phyloP scores from a whole-genome alignment of 73 alveolate genomes.

The Paramecium sexaurelia region DNA sequence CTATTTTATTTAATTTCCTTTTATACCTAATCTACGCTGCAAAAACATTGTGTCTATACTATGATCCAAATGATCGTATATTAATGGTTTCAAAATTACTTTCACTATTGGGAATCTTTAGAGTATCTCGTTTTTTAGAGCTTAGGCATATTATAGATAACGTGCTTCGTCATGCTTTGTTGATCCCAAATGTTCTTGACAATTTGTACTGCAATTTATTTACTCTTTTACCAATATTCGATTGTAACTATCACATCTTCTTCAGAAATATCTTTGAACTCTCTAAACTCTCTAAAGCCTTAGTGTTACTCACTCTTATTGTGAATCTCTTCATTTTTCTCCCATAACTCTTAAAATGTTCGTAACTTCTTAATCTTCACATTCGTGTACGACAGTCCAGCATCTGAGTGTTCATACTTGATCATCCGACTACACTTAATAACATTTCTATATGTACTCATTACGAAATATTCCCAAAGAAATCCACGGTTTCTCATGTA shows the following conservation, averaged over 20 bases:
- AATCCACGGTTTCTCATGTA: conserved; percentile 58
- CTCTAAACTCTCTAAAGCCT: conserved; percentile 67
- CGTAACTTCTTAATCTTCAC: conserved; percentile 59
- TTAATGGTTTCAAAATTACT: conserved; percentile 71
- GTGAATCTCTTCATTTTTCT: conserved; percentile 42
- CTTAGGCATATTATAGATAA: conserved; percentile 62
- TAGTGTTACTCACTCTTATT: not conserved
- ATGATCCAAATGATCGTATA: conserved; percentile 65
- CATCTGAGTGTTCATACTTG: conserved; percentile 49
- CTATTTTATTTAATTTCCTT: not conserved
- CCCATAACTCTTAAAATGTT: conserved; percentile 54
- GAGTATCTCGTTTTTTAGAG: conserved; percentile 61
- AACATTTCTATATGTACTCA: not conserved
- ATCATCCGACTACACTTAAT: conserved; percentile 28
- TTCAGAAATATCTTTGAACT: conserved; percentile 53
- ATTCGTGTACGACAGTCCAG: conserved; percentile 38
- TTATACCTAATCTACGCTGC: conserved; percentile 48
- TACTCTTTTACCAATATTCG: conserved; percentile 61
- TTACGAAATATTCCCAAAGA: conserved; percentile 14
- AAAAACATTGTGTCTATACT: conserved; percentile 55
- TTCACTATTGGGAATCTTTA: conserved; percentile 68
- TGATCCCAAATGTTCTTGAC: conserved; percentile 69
- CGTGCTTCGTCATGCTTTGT: conserved; percentile 73
- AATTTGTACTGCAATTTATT: conserved; percentile 60
- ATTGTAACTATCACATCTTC: conserved; percentile 65